Evolutionary conservation across 495 filamentous ascomycete species (phyloP), one percentile per base, ranked within the genome.

Genomic region (Lepidopterella palustris): DNA sequence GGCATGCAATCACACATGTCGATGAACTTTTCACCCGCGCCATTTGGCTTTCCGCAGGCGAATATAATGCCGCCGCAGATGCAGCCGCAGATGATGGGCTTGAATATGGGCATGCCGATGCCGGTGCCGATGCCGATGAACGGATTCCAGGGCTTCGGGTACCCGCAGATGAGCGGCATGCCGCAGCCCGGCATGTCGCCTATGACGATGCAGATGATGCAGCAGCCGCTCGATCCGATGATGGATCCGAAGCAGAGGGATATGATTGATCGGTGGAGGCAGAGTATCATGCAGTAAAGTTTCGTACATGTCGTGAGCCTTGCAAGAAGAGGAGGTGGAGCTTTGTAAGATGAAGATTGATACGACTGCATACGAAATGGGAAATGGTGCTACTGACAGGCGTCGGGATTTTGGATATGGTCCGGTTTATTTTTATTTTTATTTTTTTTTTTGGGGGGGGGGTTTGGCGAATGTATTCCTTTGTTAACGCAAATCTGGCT

Each of bases 251-350:
- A 73, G 29, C 87, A 88, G 68, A 79, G 83, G 67, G 88, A 88
- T 54, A 82, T 88, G 75, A 90, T 97, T 66, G 90, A 97, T 73
- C 81, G 86, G 58, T 97, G 92, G 92, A 82, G 92, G 66, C 84
- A 89, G 74, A 88, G 89, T 64, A 82, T 97, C 52, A 78, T 80
- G 78, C 79, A 80, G 61, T 65, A 53, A 49, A n/a, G n/a, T n/a
- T n/a, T n/a, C n/a, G n/a, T n/a, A n/a, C n/a, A 10, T 29, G 9
- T n/a, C n/a, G n/a, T n/a, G n/a, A n/a, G n/a, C n/a, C n/a, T n/a
- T n/a, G n/a, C n/a, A n/a, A n/a, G n/a, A n/a, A n/a, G n/a, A n/a
- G n/a, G n/a, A n/a, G n/a, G n/a, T n/a, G n/a, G n/a, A n/a, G n/a
- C n/a, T n/a, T n/a, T n/a, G n/a, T n/a, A n/a, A n/a, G n/a, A n/a